Base-by-base conservation (phyloP, 805 yeast species). In the Starmerella stigmatis region DNA sequence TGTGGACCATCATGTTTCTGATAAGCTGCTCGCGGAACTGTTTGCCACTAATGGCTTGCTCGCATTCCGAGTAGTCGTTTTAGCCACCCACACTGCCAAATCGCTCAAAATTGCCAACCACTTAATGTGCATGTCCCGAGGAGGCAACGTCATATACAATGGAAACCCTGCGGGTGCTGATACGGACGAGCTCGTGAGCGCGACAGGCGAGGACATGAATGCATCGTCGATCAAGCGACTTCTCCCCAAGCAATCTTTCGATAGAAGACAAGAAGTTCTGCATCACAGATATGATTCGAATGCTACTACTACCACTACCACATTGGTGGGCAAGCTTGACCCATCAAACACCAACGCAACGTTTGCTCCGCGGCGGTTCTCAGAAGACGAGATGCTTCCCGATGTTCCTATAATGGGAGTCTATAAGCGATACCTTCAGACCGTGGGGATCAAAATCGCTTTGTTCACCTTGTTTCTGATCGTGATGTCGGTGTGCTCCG, bases 1-100 rank as follows among this genome's bases (percentile, higher is more conserved):
- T 25, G 96, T 88, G 41, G 96, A 88, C 65, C 94, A 84, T 57
- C 96, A 88, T 60, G 96, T 86, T 53, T 88, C 94, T 9, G 20
- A 27, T 20, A n/a, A 77, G 54, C 79, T 83, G 40, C 73, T 82
- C 73, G 71, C 75, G 37, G 68, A 74, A 57, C 94, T 86, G 22
- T 68, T 86, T 47, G 94, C 95, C 15, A 76, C 84, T 8, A 66
- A 73, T 26, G 96, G 96, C 49, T 68, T 86, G 53, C 67, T 88
- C 54, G 73, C 75, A 32, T 58, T 81, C 23, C 86, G 84, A 64
- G 75, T 89, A 53, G 79, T 76, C 54, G 68, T 86, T 26, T 70
- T 86, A 59, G 86, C 94, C 13, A 86, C 96, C 9, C 88, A 86
- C 64, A 80, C 84, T 45, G 79, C 86, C 49, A 74, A 81, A 43